Evolutionary conservation across 768 basidiomycete genomes (phyloP).

Genomic region (Mycena haematopus): DNA sequence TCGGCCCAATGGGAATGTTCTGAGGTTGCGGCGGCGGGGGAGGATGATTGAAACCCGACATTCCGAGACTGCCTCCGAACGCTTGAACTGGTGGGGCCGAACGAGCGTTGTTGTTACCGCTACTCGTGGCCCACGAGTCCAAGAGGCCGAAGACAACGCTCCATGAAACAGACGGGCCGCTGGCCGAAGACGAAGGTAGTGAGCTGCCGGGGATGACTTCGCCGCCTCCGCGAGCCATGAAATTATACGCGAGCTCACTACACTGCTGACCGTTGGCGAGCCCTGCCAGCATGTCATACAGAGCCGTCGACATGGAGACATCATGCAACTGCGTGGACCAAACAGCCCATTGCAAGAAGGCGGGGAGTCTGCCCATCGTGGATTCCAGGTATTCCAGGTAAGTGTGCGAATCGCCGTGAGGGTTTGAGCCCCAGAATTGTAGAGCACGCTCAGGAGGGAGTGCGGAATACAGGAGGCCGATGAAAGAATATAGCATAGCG

Average conservation of each 20-base stretch:
- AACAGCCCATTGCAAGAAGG: conserved; percentile 90
- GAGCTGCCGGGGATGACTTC: conserved; percentile 70
- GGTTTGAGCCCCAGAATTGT: conserved; percentile 84
- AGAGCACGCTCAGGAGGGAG: conserved; percentile 79
- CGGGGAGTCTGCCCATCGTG: conserved; percentile 66
- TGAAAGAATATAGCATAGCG: conserved; percentile 82
- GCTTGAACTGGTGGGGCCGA: conserved; percentile 51
- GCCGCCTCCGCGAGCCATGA: conserved; percentile 78
- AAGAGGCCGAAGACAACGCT: conserved; percentile 73
- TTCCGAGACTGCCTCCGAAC: conserved; percentile 35
- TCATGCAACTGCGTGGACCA: conserved; percentile 84
- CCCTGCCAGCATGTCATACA: conserved; percentile 90
- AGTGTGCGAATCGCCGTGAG: conserved; percentile 44
- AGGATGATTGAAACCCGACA: conserved; percentile 34
- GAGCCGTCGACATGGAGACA: conserved; percentile 72
- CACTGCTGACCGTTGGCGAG: conserved; percentile 85
- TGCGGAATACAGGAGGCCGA: conserved; percentile 79
- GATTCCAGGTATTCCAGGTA: conserved; percentile 69
- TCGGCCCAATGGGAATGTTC: conserved; percentile 61
- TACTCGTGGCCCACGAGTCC: conserved; percentile 68
- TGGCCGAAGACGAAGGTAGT: conserved; percentile 55
- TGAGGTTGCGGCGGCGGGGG: conserved; percentile 50
- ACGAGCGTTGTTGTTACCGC: conserved; percentile 42
- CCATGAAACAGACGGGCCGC: conserved; percentile 78
- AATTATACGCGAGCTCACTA: conserved; percentile 88